Percentiles rank a stretch among this genome's conserved stretches.
phyloP scores from a whole-genome alignment of 139 green algal species.

The Chlorella sp. region DNA sequence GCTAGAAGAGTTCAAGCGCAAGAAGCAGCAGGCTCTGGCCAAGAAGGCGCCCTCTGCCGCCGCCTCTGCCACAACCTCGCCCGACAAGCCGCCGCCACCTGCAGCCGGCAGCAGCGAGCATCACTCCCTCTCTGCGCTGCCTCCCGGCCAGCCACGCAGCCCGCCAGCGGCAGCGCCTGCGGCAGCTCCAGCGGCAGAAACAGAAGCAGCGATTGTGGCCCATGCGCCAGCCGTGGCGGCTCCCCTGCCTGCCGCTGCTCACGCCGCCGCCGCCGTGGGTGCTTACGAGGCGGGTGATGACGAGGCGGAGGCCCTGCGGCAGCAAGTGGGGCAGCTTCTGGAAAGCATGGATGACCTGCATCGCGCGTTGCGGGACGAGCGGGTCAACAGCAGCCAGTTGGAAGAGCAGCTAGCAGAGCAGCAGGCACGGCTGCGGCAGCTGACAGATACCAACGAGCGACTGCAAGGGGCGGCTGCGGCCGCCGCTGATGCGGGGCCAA shows the following conservation, averaged over 20 bases:
- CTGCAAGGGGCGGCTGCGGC: neutral
- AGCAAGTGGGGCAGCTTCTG: conserved; percentile 39
- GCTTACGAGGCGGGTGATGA: conserved; percentile 6
- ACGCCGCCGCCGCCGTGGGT: neutral
- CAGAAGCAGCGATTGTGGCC: neutral
- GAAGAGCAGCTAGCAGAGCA: conserved; percentile 17
- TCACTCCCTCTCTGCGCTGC: neutral
- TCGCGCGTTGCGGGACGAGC: conserved; percentile 15
- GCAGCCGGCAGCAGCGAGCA: no score
- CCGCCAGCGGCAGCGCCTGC: neutral
- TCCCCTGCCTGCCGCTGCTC: neutral
- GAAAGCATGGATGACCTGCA: conserved; percentile 37
- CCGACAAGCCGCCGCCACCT: neutral
- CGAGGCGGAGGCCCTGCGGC: conserved; percentile 24
- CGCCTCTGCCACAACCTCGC: neutral
- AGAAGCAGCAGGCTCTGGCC: conserved; percentile 46
- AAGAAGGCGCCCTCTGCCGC: conserved; percentile 14
- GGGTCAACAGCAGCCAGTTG: neutral
- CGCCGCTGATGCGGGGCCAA: neutral
- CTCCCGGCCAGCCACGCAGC: neutral
- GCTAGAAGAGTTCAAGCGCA: conserved; percentile 57
- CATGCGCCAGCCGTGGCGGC: neutral
- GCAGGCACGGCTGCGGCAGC: conserved; percentile 18
- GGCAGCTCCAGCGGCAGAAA: neutral
- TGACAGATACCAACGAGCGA: conserved; percentile 1